phyloP scores from a whole-genome alignment of 495 filamentous ascomycete species.

The Acidiella bohemica region DNA sequence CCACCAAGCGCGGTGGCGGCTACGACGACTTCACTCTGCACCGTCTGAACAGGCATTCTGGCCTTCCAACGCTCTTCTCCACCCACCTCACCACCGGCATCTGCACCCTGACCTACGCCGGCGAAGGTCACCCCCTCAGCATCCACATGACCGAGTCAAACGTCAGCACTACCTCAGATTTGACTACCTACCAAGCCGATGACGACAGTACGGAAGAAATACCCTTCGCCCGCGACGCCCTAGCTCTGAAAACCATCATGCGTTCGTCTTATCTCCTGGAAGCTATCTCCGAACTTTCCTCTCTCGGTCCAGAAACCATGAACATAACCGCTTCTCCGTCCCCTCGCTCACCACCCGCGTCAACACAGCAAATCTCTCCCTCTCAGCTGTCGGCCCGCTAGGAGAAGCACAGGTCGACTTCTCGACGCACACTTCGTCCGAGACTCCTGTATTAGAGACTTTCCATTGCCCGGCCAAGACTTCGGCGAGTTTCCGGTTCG shows the following conservation, averaged over 20 bases:
- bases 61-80: slow-evolving; percentile 56
- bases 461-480: slow-evolving; percentile 43
- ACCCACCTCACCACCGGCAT: slow-evolving; percentile 54
- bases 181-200: slow-evolving; percentile 71
- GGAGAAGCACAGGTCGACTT: slow-evolving; percentile 79
- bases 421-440: slow-evolving; percentile 30
- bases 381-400: slow-evolving; percentile 59
- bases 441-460: slow-evolving; percentile 48
- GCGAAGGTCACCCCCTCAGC: slow-evolving; percentile 59
- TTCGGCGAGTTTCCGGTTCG: slow-evolving; percentile 62
- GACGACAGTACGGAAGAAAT: slow-evolving; percentile 46
- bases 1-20: slow-evolving; percentile 10
- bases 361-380: slow-evolving; percentile 54
- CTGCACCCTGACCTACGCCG: slow-evolving; percentile 65
- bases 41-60: slow-evolving; percentile 19
- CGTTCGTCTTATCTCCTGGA: slow-evolving; percentile 69
- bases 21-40: slow-evolving; percentile 26
- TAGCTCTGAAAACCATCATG: slow-evolving; percentile 92
- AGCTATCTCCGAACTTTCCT: slow-evolving; percentile 69
- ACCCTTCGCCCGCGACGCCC: slow-evolving; percentile 62
- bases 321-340: slow-evolving; percentile 37
- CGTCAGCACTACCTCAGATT: slow-evolving; percentile 81
- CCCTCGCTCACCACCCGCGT: slow-evolving; percentile 34
- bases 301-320: slow-evolving; percentile 48
- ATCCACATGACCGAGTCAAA: slow-evolving; percentile 69